Evolutionary conservation across 306 rosid genomes (phyloP).

Genomic region (Trifolium dubium): DNA sequence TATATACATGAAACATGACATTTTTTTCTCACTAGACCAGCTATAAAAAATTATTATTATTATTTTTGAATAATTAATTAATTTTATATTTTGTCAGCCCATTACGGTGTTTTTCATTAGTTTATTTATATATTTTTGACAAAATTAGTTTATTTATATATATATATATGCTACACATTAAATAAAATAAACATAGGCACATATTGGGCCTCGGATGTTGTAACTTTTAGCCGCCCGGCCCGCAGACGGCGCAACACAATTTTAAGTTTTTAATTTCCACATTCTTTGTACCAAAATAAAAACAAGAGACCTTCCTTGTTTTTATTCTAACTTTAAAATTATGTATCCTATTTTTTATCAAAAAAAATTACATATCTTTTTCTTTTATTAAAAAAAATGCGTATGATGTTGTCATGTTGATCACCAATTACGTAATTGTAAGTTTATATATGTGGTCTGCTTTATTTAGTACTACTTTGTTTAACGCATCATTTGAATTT

Average conservation of each 20-base stretch:
- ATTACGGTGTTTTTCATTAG: no score
- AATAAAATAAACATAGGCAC: not conserved
- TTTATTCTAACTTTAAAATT: no score
- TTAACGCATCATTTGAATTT: not conserved
- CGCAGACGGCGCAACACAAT: not conserved
- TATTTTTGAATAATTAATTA: no score
- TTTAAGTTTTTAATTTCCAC: no score
- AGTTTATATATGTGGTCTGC: not conserved
- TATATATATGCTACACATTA: not conserved
- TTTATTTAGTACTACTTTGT: not conserved
- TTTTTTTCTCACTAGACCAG: no score
- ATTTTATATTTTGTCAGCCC: no score
- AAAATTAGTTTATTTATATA: no score
- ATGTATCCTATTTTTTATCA: not conserved
- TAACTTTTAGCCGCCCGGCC: not conserved
- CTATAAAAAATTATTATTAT: no score
- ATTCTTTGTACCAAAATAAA: no score
- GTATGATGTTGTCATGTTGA: not conserved
- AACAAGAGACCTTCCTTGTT: no score
- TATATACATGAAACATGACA: no score
- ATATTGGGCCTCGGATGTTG: not conserved
- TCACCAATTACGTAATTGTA: not conserved
- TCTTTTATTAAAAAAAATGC: not conserved
- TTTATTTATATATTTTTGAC: no score
- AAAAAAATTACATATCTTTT: not conserved